A percentile compares a stretch with the other conserved stretches of the same genome.
phyloP scores from a whole-genome alignment of 2,329 filamentous ascomycete genomes.

The Hawksworthiomyces lignivorus region DNA sequence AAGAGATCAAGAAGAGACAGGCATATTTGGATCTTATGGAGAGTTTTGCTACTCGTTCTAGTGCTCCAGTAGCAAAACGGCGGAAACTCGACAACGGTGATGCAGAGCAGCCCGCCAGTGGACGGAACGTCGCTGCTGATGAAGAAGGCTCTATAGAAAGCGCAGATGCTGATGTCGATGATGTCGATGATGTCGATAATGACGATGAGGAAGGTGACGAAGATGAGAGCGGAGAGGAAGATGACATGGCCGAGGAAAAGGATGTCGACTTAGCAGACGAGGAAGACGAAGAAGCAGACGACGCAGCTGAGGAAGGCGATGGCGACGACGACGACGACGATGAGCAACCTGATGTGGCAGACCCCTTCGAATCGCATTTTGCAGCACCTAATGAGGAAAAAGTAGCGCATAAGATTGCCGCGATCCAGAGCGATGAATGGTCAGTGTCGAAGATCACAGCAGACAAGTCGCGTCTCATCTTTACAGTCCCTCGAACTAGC shows the following conservation, averaged over 20 bases:
- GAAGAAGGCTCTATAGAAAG: not conserved
- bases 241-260: slow-evolving; percentile 15
- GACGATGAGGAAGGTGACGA: slow-evolving; percentile 9
- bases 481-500: slow-evolving; percentile 37
- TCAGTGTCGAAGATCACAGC: slow-evolving; percentile 37
- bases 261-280: slow-evolving; percentile 39
- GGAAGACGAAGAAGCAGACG: slow-evolving; percentile 41
- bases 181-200: too few species aligned
- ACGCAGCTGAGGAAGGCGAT: slow-evolving; percentile 24
- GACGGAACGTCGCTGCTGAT: slow-evolving; percentile 18
- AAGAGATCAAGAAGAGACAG: slow-evolving; percentile 25
- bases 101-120: too few species aligned
- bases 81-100: slow-evolving; percentile 43
- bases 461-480: slow-evolving; percentile 40
- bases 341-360: slow-evolving; percentile 38
- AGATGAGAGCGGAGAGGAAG: slow-evolving; percentile 20
- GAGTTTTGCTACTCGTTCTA: slow-evolving; percentile 41
- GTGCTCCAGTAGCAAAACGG: slow-evolving; percentile 42
- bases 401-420: slow-evolving; percentile 45
- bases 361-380: slow-evolving; percentile 81
- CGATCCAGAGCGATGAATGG: too few species aligned
- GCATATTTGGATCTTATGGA: slow-evolving; percentile 54
- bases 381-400: slow-evolving; percentile 55
- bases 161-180: too few species aligned
- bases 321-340: slow-evolving; percentile 43